These are phyloP conservation scores for Brassica carinata DNA, from an alignment of 345 rosid genomes.

Conservation along the genomic window DNA sequence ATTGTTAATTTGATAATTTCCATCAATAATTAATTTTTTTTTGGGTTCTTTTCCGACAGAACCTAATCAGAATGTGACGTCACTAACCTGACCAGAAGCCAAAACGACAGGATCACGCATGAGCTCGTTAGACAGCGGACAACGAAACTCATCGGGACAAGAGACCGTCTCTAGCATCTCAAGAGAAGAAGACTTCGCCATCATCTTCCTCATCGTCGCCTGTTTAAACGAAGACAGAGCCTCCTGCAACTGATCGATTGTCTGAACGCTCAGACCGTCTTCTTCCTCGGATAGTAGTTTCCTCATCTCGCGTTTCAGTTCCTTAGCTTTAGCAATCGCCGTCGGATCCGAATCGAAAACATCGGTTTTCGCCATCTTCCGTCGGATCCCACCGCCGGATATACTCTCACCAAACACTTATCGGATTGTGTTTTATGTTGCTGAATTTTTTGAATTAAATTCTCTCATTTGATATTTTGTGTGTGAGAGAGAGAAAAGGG, in stretches of 20 bases:
- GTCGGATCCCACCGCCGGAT: conserved; percentile 34
- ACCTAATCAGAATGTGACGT: not conserved
- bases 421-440: conserved; percentile 7
- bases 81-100: conserved; percentile 80
- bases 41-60: not conserved
- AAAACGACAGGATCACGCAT: conserved; percentile 96
- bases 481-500: not conserved
- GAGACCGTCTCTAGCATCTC: conserved; percentile 48
- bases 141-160: conserved; percentile 81
- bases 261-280: conserved; percentile 57
- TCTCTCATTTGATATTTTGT: conserved; percentile 3
- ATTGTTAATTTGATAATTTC: not conserved
- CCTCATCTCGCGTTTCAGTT: conserved; percentile 71
- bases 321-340: conserved; percentile 59
- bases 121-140: conserved; percentile 82
- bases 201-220: conserved; percentile 53
- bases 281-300: conserved; percentile 61
- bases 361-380: conserved; percentile 67
- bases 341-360: conserved; percentile 67
- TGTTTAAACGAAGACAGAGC: conserved; percentile 56
- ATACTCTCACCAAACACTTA: conserved; percentile 10
- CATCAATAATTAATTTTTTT: not conserved
- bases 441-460: not conserved
- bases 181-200: conserved; percentile 48
- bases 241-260: conserved; percentile 69